Evolutionary conservation across 352 stramenopile species (phyloP).

Genomic region (Pythium sp.): DNA sequence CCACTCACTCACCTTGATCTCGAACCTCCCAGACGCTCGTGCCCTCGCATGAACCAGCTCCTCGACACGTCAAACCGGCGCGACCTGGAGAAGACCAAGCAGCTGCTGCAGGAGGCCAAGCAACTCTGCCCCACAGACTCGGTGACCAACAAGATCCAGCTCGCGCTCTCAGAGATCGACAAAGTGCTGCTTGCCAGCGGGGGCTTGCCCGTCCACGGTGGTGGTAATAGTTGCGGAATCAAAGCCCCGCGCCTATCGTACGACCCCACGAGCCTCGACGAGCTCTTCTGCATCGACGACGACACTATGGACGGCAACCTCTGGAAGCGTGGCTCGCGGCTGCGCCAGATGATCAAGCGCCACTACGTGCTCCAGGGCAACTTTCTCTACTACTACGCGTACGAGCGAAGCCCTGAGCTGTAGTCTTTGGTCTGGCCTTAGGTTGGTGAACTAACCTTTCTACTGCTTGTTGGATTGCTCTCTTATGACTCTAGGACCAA

Average conservation of each 20-base stretch:
- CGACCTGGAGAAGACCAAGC: conserved; percentile 52
- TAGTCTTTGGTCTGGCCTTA: not conserved
- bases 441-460: not conserved
- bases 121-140: conserved; percentile 34
- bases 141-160: conserved; percentile 45
- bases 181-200: conserved; percentile 19
- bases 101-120: conserved; percentile 53
- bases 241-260: not conserved
- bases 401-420: conserved; percentile 5
- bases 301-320: conserved; percentile 53
- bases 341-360: conserved; percentile 87
- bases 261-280: conserved; percentile 22
- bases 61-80: conserved; percentile 33
- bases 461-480: not conserved
- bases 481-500: conserved; percentile 28
- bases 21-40: conserved; percentile 23
- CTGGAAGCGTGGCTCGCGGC: conserved; percentile 72
- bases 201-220: conserved; percentile 6
- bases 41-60: conserved; percentile 23
- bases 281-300: conserved; percentile 30
- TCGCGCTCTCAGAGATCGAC: conserved; percentile 44
- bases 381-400: conserved; percentile 89
- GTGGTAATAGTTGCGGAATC: not conserved
- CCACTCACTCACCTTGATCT: no score
- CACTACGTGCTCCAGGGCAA: conserved; percentile 86